phyloP scores from a whole-genome alignment of 2,329 filamentous ascomycete species.

The Colletotrichum sojae region DNA sequence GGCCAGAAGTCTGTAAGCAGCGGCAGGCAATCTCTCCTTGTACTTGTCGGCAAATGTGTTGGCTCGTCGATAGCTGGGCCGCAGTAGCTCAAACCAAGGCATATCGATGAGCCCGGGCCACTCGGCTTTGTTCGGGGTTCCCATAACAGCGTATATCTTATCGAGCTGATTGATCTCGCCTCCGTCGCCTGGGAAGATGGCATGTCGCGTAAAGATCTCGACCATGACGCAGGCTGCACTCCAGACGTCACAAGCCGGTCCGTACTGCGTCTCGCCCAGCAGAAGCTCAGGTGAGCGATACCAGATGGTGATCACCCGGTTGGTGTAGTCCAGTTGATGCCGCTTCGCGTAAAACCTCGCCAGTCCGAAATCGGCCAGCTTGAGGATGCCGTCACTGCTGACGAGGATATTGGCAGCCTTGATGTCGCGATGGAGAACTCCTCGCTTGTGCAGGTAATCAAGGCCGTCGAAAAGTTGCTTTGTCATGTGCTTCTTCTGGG shows the following conservation, averaged over 20 bases:
- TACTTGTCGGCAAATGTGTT: slow-evolving; percentile 89
- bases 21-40: slow-evolving; percentile 80
- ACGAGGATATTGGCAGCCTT: slow-evolving; percentile 98
- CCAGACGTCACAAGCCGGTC: slow-evolving; percentile 94
- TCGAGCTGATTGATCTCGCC: slow-evolving; percentile 97
- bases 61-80: slow-evolving; percentile 80
- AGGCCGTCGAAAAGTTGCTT: slow-evolving; percentile 94
- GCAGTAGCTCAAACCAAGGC: slow-evolving; percentile 95
- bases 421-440: slow-evolving; percentile 97
- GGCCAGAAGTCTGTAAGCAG: slow-evolving; percentile 85
- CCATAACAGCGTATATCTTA: slow-evolving; percentile 94
- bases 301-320: slow-evolving; percentile 99
- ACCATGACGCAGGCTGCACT: slow-evolving; percentile 96
- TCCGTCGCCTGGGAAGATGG: slow-evolving; percentile 95
- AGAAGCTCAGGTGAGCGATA: slow-evolving; percentile 93
- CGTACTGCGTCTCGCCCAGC: slow-evolving; percentile 91
- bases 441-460: slow-evolving; percentile 91
- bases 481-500: slow-evolving; percentile 93
- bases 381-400: slow-evolving; percentile 88
- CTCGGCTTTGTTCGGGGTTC: slow-evolving; percentile 85
- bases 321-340: slow-evolving; percentile 94
- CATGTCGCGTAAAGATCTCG: slow-evolving; percentile 93
- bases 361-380: slow-evolving; percentile 95
- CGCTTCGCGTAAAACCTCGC: slow-evolving; percentile 97
- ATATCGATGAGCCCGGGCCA: slow-evolving; percentile 95